Base-by-base conservation (phyloP, 805 yeast genomes). In the Monosporozyma siamensis region DNA sequence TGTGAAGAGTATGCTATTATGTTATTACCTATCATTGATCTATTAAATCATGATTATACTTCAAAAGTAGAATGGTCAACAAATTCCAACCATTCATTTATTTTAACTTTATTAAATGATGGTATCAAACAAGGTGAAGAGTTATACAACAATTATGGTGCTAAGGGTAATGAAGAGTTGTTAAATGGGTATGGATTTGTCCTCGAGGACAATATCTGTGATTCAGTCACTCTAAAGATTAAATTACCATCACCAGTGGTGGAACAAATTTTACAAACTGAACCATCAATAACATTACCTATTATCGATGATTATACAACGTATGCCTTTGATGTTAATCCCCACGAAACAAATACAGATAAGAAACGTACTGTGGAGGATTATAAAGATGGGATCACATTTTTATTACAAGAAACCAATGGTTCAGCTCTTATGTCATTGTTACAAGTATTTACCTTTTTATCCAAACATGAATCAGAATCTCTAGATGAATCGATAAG, bases 161-260 rank as follows among this genome's bases (percentile, higher is more conserved):
- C 82, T 23, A 89, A 89, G 56, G 89, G 95, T 2, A 88, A 88
- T 54, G 95, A 87, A 51, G 96, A 88, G 58, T 62, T 88, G 14
- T 63, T 88, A 4, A 64, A 82, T 57, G 95, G 90, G 0, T 89
- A 88, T 58, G 66, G 66, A 6, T 62, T 62, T 50, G 58, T 56
- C n/a, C 42, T 82, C 2, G 64, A 68, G 15, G 63, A 72, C 41
- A 84, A 84, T 51, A 64, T 67, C 4, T 79, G 78, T 38, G 89
- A 82, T 49, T 65, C 76, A 1, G 72, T 80, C 2, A 80, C 82
- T 3, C 68, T 88, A 42, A 72, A 77, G 38, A 67, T 86, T 35
- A 77, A 75, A 50, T 58, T 82, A 3, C 61, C 66, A 0, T 12
- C 36, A 10, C 43, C 50, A 2, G 24, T 40, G 5, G 34, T 66